Conservation (phyloP, 192 early-diverging fungal species). For the Funneliformis geosporum region DNA sequence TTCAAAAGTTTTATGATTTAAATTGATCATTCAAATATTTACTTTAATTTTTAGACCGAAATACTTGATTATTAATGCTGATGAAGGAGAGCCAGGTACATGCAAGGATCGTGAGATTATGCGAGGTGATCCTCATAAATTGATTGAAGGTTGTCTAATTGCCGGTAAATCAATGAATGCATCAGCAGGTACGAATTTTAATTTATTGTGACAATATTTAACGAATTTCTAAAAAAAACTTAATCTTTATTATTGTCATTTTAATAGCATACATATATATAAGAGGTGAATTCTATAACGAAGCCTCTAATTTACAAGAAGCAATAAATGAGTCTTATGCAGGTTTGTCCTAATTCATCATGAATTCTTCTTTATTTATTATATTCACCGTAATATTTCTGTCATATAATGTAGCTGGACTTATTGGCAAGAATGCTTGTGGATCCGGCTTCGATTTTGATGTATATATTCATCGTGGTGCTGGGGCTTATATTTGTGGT, state of each 20-base stretch:
- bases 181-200: constrained; percentile 63
- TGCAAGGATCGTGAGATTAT: constrained; percentile 98
- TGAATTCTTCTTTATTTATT: background rate
- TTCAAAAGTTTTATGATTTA: background rate
- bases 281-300: constrained; percentile 96
- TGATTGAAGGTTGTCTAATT: constrained; percentile 94
- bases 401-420: constrained; percentile 55
- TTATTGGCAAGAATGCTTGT: constrained; percentile 99
- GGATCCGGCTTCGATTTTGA: constrained; percentile 96
- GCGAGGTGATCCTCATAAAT: constrained; percentile 90
- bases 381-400: background rate
- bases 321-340: constrained; percentile 98
- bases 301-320: constrained; percentile 87
- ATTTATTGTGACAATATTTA: background rate
- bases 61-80: constrained; percentile 97
- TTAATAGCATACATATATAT: constrained; percentile 91
- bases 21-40: background rate
- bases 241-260: background rate
- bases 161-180: constrained; percentile 98
- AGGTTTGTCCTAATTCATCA: constrained; percentile 15
- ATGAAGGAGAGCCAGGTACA: constrained; percentile 98
- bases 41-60: constrained; percentile 61
- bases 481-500: constrained; percentile 97
- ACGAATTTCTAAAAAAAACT: background rate
- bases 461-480: constrained; percentile 95